phyloP scores from a whole-genome alignment of 208 protist species.

The Trypanosoma vivax region DNA sequence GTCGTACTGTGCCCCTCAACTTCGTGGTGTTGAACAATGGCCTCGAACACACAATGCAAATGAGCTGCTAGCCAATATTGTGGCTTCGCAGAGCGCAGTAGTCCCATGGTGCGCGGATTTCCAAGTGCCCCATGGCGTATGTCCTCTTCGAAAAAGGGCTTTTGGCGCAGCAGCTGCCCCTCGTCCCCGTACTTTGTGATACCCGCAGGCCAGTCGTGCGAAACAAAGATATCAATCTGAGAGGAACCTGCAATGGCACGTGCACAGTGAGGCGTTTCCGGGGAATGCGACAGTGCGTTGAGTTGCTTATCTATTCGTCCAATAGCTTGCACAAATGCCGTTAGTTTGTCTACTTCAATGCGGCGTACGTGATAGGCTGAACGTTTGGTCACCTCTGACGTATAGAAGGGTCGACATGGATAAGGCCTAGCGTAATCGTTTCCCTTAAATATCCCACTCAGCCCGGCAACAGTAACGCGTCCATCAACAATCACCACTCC shows the following conservation, averaged over 20 bases:
- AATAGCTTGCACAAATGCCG: conserved; percentile 26
- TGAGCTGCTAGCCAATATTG: conserved; percentile 83
- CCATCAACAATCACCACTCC: conserved; percentile 88
- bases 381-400: conserved; percentile 41
- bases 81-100: conserved; percentile 54
- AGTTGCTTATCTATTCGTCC: conserved; percentile 5
- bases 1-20: not conserved
- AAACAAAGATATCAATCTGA: conserved; percentile 72
- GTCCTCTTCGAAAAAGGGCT: conserved; percentile 85
- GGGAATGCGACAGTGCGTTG: not conserved
- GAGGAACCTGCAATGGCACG: not conserved
- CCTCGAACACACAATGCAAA: conserved; percentile 85
- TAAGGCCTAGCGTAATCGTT: conserved; percentile 72
- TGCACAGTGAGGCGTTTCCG: not conserved
- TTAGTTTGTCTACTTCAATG: conserved; percentile 83
- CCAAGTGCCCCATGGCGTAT: conserved; percentile 65
- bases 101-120: conserved; percentile 69
- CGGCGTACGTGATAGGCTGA: conserved; percentile 82
- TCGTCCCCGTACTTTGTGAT: conserved; percentile 85
- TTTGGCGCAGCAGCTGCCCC: conserved; percentile 65
- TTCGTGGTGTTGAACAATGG: conserved; percentile 41
- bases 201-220: conserved; percentile 89
- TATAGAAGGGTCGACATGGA: conserved; percentile 56
- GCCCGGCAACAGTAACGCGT: conserved; percentile 52
- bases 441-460: conserved; percentile 89